Evolutionary conservation across 2,329 filamentous ascomycete species (phyloP).

Genomic region (Rutstroemia sp.): DNA sequence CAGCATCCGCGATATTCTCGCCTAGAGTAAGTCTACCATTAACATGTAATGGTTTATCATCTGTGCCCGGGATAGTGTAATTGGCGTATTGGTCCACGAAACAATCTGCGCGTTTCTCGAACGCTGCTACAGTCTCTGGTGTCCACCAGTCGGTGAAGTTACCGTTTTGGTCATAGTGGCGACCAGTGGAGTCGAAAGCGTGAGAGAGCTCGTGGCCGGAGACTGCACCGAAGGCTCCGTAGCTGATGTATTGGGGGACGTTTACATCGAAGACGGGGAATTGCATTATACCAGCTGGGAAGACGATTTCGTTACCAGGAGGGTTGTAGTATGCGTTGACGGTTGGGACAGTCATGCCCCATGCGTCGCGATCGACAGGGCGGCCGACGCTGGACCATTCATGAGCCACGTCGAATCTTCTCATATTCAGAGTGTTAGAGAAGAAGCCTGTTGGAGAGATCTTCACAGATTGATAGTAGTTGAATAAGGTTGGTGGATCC

Average conservation of each 20-base stretch:
- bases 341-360: constrained; percentile 52
- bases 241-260: constrained; percentile 57
- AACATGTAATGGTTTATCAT: constrained; percentile 51
- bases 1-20: constrained; percentile 67
- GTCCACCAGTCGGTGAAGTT: constrained; percentile 64
- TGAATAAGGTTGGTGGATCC: constrained; percentile 45
- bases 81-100: constrained; percentile 62
- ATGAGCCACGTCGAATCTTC: constrained; percentile 38
- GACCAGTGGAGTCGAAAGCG: constrained; percentile 60
- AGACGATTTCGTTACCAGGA: constrained; percentile 53
- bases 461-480: constrained; percentile 49
- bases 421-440: constrained; percentile 46
- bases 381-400: constrained; percentile 53
- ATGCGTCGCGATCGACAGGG: constrained; percentile 52
- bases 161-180: constrained; percentile 57
- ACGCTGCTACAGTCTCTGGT: constrained; percentile 48
- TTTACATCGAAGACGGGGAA: constrained; percentile 56
- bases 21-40: constrained; percentile 57
- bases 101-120: constrained; percentile 52
- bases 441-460: constrained; percentile 48
- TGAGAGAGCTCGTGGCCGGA: constrained; percentile 65
- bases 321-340: constrained; percentile 61
- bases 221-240: constrained; percentile 61
- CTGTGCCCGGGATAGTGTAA: constrained; percentile 49
- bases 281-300: constrained; percentile 65